Evolutionary conservation across 441 rosid species (phyloP), one percentile per base, ranked within the genome.

Genomic region (Arabidopsis hybrid): DNA sequence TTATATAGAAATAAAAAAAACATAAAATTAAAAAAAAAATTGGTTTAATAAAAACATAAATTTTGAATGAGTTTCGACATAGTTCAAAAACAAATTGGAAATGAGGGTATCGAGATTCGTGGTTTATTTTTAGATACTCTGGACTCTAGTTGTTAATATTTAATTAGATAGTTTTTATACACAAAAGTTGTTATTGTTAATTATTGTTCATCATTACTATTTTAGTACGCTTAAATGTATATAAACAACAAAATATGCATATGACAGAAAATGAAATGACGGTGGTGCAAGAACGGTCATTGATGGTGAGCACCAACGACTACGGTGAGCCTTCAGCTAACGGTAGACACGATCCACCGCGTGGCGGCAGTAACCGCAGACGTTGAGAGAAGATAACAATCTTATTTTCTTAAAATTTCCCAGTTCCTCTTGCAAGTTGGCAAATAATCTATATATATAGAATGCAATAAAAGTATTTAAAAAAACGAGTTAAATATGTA

Each of bases 271-370:
- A 57, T 72, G 77, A 72, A 17, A 63, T 60, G 72, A 36, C 63
- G 72, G 40, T 59, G 69, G 38, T 7, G 77, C 69, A 55, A 57
- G 80, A 82, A 70, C 78, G 91, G 61, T 67, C 86, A 56, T 53
- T 87, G 42, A 69, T 36, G 80, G 80, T 73, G 65, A 74, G 57
- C 26, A 50, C 86, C 21, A 49, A 83, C 42, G 96, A 89, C 72
- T 89, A 89, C 59, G 51, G 7, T 12, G 85, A 60, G 29, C 84
- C 90, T 7, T 46, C 83, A 0, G 94, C 94, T 0, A 91, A 84
- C 79, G 72, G 8, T 4, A 83, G 84, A 42, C 92, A 87, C 40
- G 85, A 87, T 50, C 96, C 89, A 55, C 86, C 86, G 3, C 78
- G 39, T 51, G 75, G 78, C 55, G 82, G 61, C 18, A 40, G 49